Evolutionary conservation across 2,329 filamentous ascomycete genomes (phyloP), one percentile per base, ranked within the genome.

Genomic region (Metarhizium rileyi): DNA sequence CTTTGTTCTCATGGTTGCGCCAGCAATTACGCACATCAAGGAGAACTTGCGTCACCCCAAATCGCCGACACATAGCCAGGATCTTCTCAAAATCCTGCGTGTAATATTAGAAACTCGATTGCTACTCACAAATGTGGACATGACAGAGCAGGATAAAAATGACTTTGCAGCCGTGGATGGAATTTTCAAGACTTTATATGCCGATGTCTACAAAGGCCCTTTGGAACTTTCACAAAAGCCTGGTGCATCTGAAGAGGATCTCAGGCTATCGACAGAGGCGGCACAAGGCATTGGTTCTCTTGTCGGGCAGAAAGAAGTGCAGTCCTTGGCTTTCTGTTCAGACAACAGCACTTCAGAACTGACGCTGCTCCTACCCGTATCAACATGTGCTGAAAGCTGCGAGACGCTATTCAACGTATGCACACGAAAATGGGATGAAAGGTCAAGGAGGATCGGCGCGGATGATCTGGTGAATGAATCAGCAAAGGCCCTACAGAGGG

Each of bases 11-110:
- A 70, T 72, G 57, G 66, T 72, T 3, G 65, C 72, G 3, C 70
- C 73, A 2, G 64, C 68, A 10, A 66, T 78, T 35, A 65, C 76
- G 4, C 70, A 75, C 27, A 66, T 79, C 30, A 73, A 73, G 50
- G 70, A 72, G 47, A 75, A 74, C 33, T 60, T 81, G 9, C 70
- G 70, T 28, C 70, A 77, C 51, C 69, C 73, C 1, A 76, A 75
- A 55, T 74, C 75, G 1, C 60, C 69, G 4, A 63, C 68, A 3
- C 77, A 81, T 52, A 72, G 70, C 27, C 68, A 70, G n/a, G 74
- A 78, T 51, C 66, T 81, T 1, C 57, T 80, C 2, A 69, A 70
- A 18, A 63, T 81, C 2, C 56, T 80, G 5, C 74, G 75, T 47
- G 72, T 75, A 1, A 61, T 79, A 7, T 61, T 81, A 22, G 72